Evolutionary conservation across 1,139 yeast species (phyloP).

Genomic region (Saccharomycopsis crataegensis): DNA sequence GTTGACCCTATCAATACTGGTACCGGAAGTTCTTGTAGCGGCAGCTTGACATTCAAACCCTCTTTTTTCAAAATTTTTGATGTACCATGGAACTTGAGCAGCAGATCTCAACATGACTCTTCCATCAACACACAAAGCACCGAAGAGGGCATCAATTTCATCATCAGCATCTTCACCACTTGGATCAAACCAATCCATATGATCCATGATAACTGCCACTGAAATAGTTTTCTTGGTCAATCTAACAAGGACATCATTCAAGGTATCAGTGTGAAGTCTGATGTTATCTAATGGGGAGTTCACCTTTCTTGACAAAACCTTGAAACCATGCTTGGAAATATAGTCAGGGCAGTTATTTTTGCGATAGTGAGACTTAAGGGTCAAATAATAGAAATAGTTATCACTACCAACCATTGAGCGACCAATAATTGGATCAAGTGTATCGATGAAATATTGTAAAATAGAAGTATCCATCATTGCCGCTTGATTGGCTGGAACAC

Average conservation of each 20-base stretch:
- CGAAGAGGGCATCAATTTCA: slow-evolving; percentile 59
- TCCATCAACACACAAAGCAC: slow-evolving; percentile 60
- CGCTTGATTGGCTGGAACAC: slow-evolving; percentile 82
- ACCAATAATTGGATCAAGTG: slow-evolving; percentile 66
- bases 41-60: slow-evolving; percentile 68
- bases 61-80: slow-evolving; percentile 52
- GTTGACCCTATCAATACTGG: slow-evolving; percentile 68
- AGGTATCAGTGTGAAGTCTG: slow-evolving; percentile 71
- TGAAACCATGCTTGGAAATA: slow-evolving; percentile 52
- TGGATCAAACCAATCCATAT: slow-evolving; percentile 86
- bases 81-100: slow-evolving; percentile 70
- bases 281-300: slow-evolving; percentile 53
- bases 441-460: slow-evolving; percentile 63
- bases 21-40: slow-evolving; percentile 55
- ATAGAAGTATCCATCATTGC: slow-evolving; percentile 70
- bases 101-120: slow-evolving; percentile 75
- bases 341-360: slow-evolving; percentile 69
- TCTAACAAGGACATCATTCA: slow-evolving; percentile 67
- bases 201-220: slow-evolving; percentile 82
- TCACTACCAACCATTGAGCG: slow-evolving; percentile 60
- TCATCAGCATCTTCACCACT: slow-evolving; percentile 52
- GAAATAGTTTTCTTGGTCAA: slow-evolving; percentile 56
- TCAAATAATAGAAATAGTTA: slow-evolving; percentile 71
- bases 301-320: slow-evolving; percentile 26
- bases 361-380: slow-evolving; percentile 56